Base-by-base conservation (phyloP, 345 rosid species). In the Mercurialis annua region DNA sequence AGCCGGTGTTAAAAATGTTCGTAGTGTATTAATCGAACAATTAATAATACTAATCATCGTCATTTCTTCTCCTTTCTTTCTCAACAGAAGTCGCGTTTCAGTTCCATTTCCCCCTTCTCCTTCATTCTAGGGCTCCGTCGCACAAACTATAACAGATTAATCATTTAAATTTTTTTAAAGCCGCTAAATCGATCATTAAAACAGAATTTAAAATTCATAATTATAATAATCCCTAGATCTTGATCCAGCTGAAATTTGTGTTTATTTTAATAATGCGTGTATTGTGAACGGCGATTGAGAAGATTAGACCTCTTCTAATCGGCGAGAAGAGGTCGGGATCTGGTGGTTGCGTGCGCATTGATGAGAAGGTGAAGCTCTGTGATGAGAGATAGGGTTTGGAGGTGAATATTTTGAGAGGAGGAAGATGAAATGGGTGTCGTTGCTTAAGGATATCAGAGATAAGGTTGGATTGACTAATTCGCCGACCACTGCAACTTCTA, bases 391-490 rank as follows among this genome's bases (percentile, higher is more conserved):
- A 44, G 68, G 67, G 70, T 46, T 77, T 65, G 73, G 69, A 78
- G 79, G 46, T 36, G 61, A 29, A 14, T 38, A 36, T n/a, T n/a
- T n/a, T 31, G 10, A 38, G 52, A 36, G 73, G 36, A 76, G 54
- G 85, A 88, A 87, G 78, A 94, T 94, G 99, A 94, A 91, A 94
- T 94, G 99, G 99, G 86, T 70, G 74, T 75, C 98, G 80, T 84
- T 94, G 97, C 93, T 94, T 78, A 89, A 94, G 89, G 99, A 94
- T 80, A 84, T 94, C 50, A 91, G 84, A 87, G 98, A 91, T 84
- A 94, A 86, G 86, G 96, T 94, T 71, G 99, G 99, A 40, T 87
- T 94, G 71, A 73, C 96, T 78, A 97, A 86, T 81, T 83, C 96
- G 66, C 80, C 91, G 38, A 63, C 84, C 46, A 10, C 90, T 52